Conservation (phyloP, 345 rosid species). For the Gossypium arboreum region DNA sequence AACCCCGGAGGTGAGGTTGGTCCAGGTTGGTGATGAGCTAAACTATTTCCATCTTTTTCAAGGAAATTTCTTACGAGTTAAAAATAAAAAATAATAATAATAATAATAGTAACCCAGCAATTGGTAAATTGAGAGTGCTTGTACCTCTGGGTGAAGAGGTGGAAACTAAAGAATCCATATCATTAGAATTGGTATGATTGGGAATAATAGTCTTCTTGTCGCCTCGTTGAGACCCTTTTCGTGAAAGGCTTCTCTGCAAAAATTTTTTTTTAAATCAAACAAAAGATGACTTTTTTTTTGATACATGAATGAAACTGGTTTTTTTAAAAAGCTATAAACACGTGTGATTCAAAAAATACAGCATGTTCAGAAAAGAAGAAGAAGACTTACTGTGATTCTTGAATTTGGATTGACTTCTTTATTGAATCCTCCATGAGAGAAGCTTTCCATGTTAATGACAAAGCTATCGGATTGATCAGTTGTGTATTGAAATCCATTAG, state of each 20-base stretch:
- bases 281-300: slow-evolving; percentile 9
- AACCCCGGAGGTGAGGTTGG: not conserved
- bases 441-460: slow-evolving; percentile 20
- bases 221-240: slow-evolving; percentile 62
- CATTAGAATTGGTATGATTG: slow-evolving; percentile 20
- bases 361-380: not conserved
- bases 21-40: not conserved
- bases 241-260: slow-evolving; percentile 71
- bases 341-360: not conserved
- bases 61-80: not conserved
- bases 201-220: slow-evolving; percentile 35
- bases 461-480: slow-evolving; percentile 15
- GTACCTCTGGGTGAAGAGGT: slow-evolving; percentile 68
- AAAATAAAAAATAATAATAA: no score
- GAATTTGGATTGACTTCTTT: slow-evolving; percentile 37
- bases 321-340: not conserved
- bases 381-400: slow-evolving; percentile 44
- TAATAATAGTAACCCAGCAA: no score
- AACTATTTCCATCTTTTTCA: not conserved
- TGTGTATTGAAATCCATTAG: slow-evolving; percentile 18
- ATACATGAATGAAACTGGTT: not conserved
- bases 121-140: not conserved
- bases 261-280: slow-evolving; percentile 15
- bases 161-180: slow-evolving; percentile 37
- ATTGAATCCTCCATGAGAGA: slow-evolving; percentile 3